These are phyloP conservation scores for Colletotrichum phormii DNA, from an alignment of 2,329 filamentous ascomycete genomes.

Conservation along the genomic window DNA sequence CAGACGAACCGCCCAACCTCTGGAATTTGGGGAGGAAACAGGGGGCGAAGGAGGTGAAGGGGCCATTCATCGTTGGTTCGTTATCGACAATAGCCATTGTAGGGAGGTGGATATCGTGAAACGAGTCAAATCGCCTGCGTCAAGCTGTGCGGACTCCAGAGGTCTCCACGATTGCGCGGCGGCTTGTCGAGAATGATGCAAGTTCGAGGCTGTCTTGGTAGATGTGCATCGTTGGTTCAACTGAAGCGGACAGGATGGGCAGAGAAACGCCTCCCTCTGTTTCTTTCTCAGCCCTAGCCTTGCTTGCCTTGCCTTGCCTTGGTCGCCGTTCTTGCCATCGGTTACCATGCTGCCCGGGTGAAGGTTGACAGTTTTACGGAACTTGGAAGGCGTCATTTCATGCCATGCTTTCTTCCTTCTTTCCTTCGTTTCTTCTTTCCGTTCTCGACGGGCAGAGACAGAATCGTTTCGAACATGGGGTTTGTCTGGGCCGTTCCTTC, in stretches of 20 bases:
- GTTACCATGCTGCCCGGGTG: neutral
- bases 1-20: slow-evolving; percentile 17
- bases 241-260: slow-evolving; percentile 5
- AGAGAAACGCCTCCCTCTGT: neutral
- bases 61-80: neutral
- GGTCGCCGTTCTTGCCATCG: neutral
- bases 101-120: neutral
- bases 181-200: neutral
- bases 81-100: neutral
- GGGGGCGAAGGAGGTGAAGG: neutral
- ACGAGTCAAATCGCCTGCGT: neutral
- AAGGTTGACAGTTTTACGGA: slow-evolving; percentile 16
- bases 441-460: neutral
- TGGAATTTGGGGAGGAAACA: slow-evolving; percentile 12
- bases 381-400: slow-evolving; percentile 21
- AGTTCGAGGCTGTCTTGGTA: neutral
- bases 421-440: slow-evolving; percentile 9
- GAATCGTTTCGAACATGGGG: neutral
- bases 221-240: neutral
- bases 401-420: neutral
- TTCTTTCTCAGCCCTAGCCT: neutral
- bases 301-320: neutral
- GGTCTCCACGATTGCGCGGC: neutral
- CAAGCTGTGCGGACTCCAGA: neutral
- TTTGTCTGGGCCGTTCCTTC: neutral